Evolutionary conservation across 805 yeast species (phyloP).

Genomic region (Saccharomycopsis microspora): DNA sequence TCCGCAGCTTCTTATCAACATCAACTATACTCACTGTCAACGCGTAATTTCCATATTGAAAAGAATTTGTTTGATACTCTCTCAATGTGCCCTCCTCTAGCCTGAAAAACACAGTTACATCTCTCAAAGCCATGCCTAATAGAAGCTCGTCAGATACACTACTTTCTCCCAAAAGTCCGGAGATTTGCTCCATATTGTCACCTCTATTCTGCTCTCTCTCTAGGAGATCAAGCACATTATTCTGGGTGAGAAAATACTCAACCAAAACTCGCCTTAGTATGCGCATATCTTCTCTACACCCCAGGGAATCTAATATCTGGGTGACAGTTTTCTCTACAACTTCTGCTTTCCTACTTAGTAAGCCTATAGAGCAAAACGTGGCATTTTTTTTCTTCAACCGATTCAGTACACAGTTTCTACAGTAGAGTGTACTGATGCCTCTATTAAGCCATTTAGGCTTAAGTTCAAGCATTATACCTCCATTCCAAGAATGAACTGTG

Average conservation of each 20-base stretch:
- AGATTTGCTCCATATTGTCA: conserved; percentile 20
- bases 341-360: conserved; percentile 23
- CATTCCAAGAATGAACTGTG: conserved; percentile 12
- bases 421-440: conserved; percentile 30
- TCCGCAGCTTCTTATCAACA: conserved; percentile 36
- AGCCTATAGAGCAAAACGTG: conserved; percentile 37
- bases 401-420: conserved; percentile 44
- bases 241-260: conserved; percentile 18
- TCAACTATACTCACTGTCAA: conserved; percentile 36
- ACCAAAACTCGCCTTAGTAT: not conserved
- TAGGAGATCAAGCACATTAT: conserved; percentile 23
- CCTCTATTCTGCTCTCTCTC: conserved; percentile 25
- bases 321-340: conserved; percentile 25
- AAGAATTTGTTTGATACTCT: not conserved
- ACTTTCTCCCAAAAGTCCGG: conserved; percentile 19
- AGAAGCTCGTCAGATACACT: conserved; percentile 30
- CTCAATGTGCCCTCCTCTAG: conserved; percentile 12
- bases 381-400: conserved; percentile 20
- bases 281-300: not conserved
- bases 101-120: conserved; percentile 37
- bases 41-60: conserved; percentile 18
- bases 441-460: conserved; percentile 51
- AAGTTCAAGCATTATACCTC: conserved; percentile 30
- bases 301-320: conserved; percentile 17
- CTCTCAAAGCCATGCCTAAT: conserved; percentile 44